Conservation (phyloP, 768 basidiomycete genomes). For the Coprinopsis sp. region DNA sequence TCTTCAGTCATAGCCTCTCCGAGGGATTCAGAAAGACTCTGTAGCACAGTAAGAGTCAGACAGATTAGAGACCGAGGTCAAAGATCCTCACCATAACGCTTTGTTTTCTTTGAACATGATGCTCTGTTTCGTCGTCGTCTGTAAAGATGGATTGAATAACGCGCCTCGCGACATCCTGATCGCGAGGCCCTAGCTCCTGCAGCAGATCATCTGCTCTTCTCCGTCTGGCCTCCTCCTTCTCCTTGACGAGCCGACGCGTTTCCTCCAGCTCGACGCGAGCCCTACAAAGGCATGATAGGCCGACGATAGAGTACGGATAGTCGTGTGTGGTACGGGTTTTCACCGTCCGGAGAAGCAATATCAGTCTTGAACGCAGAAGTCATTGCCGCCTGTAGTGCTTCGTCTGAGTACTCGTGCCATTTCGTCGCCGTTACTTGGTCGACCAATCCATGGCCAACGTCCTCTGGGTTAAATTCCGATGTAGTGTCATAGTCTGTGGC, state of each 20-base stretch:
- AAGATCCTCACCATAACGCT: constrained; percentile 50
- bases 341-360: constrained; percentile 21
- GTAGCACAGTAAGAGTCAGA: background rate
- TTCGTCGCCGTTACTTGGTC: constrained; percentile 56
- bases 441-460: constrained; percentile 28
- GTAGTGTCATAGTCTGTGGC: constrained; percentile 29
- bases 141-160: constrained; percentile 65
- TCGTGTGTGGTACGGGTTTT: constrained; percentile 66
- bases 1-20: constrained; percentile 53
- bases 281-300: constrained; percentile 57
- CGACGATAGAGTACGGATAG: constrained; percentile 65
- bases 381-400: constrained; percentile 63
- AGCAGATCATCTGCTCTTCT: constrained; percentile 51
- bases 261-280: constrained; percentile 64
- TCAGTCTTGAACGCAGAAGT: constrained; percentile 42
- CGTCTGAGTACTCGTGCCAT: constrained; percentile 79
- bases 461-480: constrained; percentile 30
- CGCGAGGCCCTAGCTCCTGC: constrained; percentile 53
- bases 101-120: constrained; percentile 49
- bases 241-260: constrained; percentile 42
- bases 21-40: constrained; percentile 53
- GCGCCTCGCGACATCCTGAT: constrained; percentile 62
- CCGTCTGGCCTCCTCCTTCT: constrained; percentile 55
- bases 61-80: constrained; percentile 4
- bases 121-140: constrained; percentile 42